A percentile compares a stretch with the other conserved stretches of the same genome.
These are phyloP conservation scores for Carex kokanica DNA, from an alignment of 176 grass and related monocot genomes.

Conservation along the genomic window DNA sequence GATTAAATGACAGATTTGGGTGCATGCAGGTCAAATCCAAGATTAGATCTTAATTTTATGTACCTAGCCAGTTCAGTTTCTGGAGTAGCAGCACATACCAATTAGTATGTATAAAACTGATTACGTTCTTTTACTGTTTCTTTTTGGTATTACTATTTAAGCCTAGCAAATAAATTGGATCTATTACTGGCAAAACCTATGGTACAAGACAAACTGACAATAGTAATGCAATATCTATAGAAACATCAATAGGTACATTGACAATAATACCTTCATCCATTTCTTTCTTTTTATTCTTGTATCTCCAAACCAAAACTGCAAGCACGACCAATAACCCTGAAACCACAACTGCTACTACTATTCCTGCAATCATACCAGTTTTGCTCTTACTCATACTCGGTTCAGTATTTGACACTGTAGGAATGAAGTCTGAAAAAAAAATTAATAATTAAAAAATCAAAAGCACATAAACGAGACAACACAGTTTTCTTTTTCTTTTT, in stretches of 20 bases:
- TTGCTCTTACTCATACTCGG: conserved; percentile 32
- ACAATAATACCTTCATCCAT: conserved; percentile 34
- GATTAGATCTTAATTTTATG: neutral
- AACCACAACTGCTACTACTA: conserved; percentile 39
- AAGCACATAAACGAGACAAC: neutral
- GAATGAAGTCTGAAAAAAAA: conserved; percentile 24
- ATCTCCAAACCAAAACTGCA: conserved; percentile 46
- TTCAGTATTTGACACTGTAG: conserved; percentile 43
- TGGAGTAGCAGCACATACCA: neutral
- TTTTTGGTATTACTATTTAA: neutral
- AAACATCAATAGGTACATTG: neutral
- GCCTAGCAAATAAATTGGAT: neutral
- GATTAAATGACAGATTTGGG: neutral
- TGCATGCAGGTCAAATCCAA: neutral
- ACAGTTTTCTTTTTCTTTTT: neutral
- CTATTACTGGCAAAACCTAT: neutral
- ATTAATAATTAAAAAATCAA: conserved; percentile 33
- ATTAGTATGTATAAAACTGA: neutral
- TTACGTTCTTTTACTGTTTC: neutral
- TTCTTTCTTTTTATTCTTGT: conserved; percentile 46
- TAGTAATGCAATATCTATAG: neutral
- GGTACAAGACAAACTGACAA: neutral
- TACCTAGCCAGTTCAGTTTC: neutral
- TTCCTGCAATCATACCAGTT: conserved; percentile 47
- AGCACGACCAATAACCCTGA: conserved; percentile 35